Conservation (phyloP, 2,329 filamentous ascomycete species). For the Nigrospora osmanthi region DNA sequence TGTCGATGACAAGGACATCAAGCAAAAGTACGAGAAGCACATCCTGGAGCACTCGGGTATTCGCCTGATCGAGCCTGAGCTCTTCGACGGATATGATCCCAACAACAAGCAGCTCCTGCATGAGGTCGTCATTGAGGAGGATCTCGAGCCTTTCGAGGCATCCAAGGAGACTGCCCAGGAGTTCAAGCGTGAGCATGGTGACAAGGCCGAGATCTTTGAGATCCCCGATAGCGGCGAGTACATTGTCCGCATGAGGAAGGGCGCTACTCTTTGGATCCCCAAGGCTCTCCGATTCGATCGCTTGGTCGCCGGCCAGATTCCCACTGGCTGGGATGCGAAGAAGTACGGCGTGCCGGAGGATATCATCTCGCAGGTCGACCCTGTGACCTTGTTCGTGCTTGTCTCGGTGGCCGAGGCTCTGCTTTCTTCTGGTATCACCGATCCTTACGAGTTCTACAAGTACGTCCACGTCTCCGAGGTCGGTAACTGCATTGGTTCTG, state of each 20-base stretch:
- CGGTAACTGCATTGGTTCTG: constrained; percentile 96
- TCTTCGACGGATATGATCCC: constrained; percentile 94
- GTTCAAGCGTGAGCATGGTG: constrained; percentile 93
- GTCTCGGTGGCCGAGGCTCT: constrained; percentile 90
- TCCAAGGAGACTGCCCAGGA: constrained; percentile 97
- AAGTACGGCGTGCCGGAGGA: constrained; percentile 95
- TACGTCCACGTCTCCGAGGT: constrained; percentile 98
- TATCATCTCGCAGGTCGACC: constrained; percentile 95
- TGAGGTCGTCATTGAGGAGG: constrained; percentile 94
- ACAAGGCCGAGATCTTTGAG: constrained; percentile 97
- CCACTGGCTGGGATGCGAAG: constrained; percentile 95
- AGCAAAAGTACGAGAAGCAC: constrained; percentile 93
- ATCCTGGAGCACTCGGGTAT: constrained; percentile 97
- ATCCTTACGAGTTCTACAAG: constrained; percentile 99
- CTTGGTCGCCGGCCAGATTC: constrained; percentile 92
- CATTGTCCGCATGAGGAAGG: constrained; percentile 91
- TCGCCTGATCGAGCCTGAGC: constrained; percentile 91
- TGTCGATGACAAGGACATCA: constrained; percentile 96
- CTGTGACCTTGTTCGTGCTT: constrained; percentile 89
- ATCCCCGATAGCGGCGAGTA: constrained; percentile 90
- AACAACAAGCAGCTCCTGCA: constrained; percentile 98
- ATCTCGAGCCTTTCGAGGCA: constrained; percentile 92
- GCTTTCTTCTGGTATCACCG: constrained; percentile 88
- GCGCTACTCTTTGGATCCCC: constrained; percentile 87
- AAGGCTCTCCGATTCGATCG: constrained; percentile 97